Conservation (phyloP, 2,329 filamentous ascomycete species). For the Chrysosporium keratinophilum region DNA sequence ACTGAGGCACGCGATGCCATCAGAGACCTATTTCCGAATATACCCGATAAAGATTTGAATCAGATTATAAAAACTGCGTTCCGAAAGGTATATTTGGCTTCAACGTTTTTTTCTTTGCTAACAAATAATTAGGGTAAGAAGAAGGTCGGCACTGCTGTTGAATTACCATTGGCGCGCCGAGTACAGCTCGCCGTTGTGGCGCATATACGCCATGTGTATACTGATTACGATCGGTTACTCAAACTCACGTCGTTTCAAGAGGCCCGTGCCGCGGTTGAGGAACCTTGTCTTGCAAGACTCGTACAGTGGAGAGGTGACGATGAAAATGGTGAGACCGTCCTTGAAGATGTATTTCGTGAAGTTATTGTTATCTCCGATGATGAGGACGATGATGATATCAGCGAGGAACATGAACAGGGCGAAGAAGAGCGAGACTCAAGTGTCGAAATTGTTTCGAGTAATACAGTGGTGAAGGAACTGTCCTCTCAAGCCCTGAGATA, state of each 20-base stretch:
- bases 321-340: conserved; percentile 42
- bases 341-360: conserved; percentile 54
- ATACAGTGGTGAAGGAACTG: conserved; percentile 28
- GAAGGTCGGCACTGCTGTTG: conserved; percentile 48
- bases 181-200: conserved; percentile 53
- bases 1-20: conserved; percentile 50
- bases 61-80: conserved; percentile 52
- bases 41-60: conserved; percentile 48
- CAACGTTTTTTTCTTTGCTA: conserved; percentile 16
- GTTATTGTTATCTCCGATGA: conserved; percentile 55
- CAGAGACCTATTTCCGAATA: conserved; percentile 53
- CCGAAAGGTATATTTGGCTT: conserved; percentile 41
- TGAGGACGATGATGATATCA: conserved; percentile 41
- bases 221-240: conserved; percentile 51
- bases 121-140: conserved; percentile 38
- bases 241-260: conserved; percentile 44
- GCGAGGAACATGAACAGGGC: conserved; percentile 22
- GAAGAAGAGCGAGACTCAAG: conserved; percentile 28
- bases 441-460: conserved; percentile 36
- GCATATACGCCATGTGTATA: conserved; percentile 53
- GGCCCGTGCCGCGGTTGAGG: conserved; percentile 47
- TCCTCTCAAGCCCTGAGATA: conserved; percentile 25
- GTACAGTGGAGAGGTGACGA: conserved; percentile 54
- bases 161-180: conserved; percentile 46
- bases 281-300: conserved; percentile 45